phyloP scores from a whole-genome alignment of 805 yeast genomes.

The Cyberlindnera mrakii region DNA sequence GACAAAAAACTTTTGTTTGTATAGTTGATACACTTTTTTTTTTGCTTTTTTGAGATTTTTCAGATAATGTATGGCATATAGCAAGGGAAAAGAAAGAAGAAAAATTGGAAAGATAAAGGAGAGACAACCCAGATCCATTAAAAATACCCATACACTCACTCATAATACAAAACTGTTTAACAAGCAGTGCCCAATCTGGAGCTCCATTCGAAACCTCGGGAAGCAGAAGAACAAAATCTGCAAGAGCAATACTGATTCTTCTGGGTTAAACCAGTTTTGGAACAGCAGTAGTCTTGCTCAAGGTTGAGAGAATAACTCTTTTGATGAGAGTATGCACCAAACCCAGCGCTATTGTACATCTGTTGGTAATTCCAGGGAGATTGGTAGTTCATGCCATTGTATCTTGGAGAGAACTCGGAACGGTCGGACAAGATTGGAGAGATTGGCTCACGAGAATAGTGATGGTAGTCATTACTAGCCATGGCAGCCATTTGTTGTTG shows the following conservation, averaged over 20 bases:
- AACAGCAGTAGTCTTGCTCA: conserved; percentile 21
- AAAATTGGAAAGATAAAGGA: too few species aligned
- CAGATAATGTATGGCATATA: not conserved
- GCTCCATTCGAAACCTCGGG: conserved; percentile 20
- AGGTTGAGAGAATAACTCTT: conserved; percentile 11
- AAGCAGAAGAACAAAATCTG: conserved; percentile 16
- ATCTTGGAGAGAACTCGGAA: conserved; percentile 17
- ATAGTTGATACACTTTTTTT: conserved; percentile 2
- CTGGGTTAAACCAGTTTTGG: conserved; percentile 20
- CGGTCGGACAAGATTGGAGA: conserved; percentile 17
- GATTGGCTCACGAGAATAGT: conserved; percentile 12
- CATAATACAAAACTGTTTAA: not conserved
- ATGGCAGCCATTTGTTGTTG: conserved; percentile 9
- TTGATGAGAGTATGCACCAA: conserved; percentile 11
- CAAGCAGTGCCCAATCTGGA: conserved; percentile 15
- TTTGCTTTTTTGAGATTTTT: conserved; percentile 3
- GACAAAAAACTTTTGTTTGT: conserved; percentile 4
- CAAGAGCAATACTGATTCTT: conserved; percentile 19
- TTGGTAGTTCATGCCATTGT: conserved; percentile 4
- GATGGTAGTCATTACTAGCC: conserved; percentile 1
- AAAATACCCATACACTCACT: too few species aligned
- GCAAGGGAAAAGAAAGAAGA: not conserved
- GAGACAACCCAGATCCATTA: too few species aligned
- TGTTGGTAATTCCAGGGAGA: conserved; percentile 11
- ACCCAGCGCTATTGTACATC: conserved; percentile 10